phyloP scores from a whole-genome alignment of 306 rosid species.

The Vicia sativa region DNA sequence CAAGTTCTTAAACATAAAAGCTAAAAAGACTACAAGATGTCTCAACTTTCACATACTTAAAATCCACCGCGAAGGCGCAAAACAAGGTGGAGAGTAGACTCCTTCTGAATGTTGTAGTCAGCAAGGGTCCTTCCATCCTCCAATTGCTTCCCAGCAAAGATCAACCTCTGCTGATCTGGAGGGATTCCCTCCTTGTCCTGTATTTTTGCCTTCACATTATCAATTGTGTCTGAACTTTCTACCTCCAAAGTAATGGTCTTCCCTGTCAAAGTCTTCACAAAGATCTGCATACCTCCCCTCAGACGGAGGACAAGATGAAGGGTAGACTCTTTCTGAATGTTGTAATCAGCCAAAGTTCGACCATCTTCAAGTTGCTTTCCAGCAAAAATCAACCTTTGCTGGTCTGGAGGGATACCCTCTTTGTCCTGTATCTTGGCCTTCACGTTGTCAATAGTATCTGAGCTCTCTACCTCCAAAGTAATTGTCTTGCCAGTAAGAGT shows the following conservation, averaged over 20 bases:
- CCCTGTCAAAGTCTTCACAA: conserved; percentile 26
- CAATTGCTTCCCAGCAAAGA: conserved; percentile 32
- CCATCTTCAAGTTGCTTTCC: conserved; percentile 41
- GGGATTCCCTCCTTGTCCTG: conserved; percentile 37
- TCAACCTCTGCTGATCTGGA: conserved; percentile 30
- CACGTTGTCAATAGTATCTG: conserved; percentile 35
- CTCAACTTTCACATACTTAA: too few relatives aligned
- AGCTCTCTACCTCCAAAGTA: conserved; percentile 37
- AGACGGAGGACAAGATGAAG: conserved; percentile 32
- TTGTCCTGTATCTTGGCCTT: conserved; percentile 36
- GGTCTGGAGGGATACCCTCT: conserved; percentile 36
- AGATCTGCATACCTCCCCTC: conserved; percentile 34
- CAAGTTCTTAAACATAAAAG: too few relatives aligned
- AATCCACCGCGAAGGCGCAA: too few relatives aligned
- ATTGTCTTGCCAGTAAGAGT: conserved; percentile 30
- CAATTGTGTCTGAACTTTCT: conserved; percentile 22
- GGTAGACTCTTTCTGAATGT: conserved; percentile 35
- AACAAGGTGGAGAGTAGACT: conserved; percentile 39
- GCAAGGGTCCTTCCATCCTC: conserved; percentile 36
- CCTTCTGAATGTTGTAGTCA: conserved; percentile 38
- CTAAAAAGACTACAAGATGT: too few relatives aligned
- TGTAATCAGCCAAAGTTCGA: conserved; percentile 33
- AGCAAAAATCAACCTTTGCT: conserved; percentile 37
- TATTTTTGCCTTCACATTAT: conserved; percentile 25
- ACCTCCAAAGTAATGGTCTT: conserved; percentile 28